Base-by-base conservation (phyloP, 805 yeast species). In the Candida michaelii region DNA sequence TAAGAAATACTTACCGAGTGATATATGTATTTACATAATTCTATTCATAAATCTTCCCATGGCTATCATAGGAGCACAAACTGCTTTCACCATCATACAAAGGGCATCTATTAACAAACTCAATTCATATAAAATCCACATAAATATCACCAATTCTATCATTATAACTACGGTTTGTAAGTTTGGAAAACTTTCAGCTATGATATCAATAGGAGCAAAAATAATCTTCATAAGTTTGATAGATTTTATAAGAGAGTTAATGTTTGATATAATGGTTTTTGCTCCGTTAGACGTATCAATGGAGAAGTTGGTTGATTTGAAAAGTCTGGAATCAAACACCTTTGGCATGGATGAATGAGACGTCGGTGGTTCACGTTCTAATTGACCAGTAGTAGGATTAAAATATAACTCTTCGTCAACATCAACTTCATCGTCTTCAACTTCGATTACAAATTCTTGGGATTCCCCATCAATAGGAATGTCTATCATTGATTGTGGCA, bases 21-120 rank as follows among this genome's bases (percentile, higher is more conserved):
- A n/a, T n/a, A n/a, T n/a, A n/a, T n/a, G n/a, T n/a, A n/a, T n/a
- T n/a, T 52, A 69, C 59, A 68, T 62, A 17, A 70, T 62, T 40
- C 70, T 55, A 51, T 69, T 70, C 73, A 70, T 65, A 44, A 70
- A 60, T 42, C 64, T 47, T 3, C 75, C 75, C 50, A 70, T 53
- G 10, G 75, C 75, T 15, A 70, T 69, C 69, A 70, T 67, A 7
- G 74, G 75, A 8, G 73, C 73, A 58, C 74, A 70, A 7, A 70
- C 55, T 1, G 75, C 74, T 46, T 65, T 65, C 17, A 70, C 65
- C 58, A 67, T 68, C 71, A 66, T 66, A 49, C 74, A 69, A 18
- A 70, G 46, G 1, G 75, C 74, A 50, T 69, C 73, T 11, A 70
- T 58, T 39, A 70, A 55, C 23, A 66, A 54, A 43, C 72, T 66